A percentile compares a stretch with the other conserved stretches of the same genome.
Conservation (phyloP, 805 yeast genomes). For the Yamadazyma laniorum region DNA sequence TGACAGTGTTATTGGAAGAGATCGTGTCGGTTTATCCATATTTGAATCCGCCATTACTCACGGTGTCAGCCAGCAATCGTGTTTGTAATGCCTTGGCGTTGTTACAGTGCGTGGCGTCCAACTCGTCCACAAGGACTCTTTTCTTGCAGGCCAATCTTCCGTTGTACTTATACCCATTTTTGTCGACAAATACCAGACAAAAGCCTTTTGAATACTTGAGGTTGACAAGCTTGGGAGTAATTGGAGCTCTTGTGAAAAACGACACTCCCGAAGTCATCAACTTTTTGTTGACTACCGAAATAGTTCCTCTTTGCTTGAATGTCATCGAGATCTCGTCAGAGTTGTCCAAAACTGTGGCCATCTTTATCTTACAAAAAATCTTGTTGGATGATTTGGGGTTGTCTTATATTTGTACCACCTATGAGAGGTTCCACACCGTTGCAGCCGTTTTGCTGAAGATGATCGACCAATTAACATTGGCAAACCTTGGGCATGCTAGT, state of each 20-base stretch:
- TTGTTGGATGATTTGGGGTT: constrained; percentile 89
- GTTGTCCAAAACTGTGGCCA: constrained; percentile 92
- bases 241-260: constrained; percentile 94
- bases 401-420: constrained; percentile 89
- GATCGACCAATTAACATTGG: constrained; percentile 70
- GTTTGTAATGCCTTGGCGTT: constrained; percentile 95
- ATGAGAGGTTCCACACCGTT: constrained; percentile 92
- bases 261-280: constrained; percentile 94
- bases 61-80: constrained; percentile 84
- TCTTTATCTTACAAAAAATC: constrained; percentile 91
- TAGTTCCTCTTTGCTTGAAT: constrained; percentile 89
- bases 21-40: constrained; percentile 87
- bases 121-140: constrained; percentile 80
- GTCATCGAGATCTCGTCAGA: constrained; percentile 96
- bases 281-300: constrained; percentile 90
- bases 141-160: constrained; percentile 91
- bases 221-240: constrained; percentile 90
- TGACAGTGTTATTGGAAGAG: constrained; percentile 88
- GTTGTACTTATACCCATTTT: constrained; percentile 86
- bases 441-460: constrained; percentile 81
- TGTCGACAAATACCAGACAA: constrained; percentile 87
- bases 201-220: constrained; percentile 92
- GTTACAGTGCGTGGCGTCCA: constrained; percentile 95
- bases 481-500: constrained; percentile 43
- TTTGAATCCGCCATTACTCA: constrained; percentile 79